A percentile compares a stretch with the other conserved stretches of the same genome.
Conservation (phyloP, 148 eudicot species). For the Gaultheria prostrata region DNA sequence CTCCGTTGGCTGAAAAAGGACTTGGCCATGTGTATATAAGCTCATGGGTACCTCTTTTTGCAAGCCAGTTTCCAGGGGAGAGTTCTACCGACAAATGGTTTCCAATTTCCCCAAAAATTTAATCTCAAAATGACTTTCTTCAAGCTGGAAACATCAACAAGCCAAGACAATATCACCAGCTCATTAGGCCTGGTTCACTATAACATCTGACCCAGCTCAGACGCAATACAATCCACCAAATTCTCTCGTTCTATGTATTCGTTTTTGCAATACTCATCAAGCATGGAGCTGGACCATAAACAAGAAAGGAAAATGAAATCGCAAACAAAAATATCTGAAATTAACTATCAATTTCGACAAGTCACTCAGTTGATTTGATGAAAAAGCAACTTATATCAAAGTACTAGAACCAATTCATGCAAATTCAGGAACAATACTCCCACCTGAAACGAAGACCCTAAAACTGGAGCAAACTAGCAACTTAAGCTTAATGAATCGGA, state of each 20-base stretch:
- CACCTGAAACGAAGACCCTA: background rate
- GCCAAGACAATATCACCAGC: background rate
- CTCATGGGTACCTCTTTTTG: background rate
- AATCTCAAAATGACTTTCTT: background rate
- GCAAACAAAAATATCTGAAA: background rate
- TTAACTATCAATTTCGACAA: background rate
- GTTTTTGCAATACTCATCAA: background rate
- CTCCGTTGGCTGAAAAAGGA: background rate
- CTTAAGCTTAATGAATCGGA: background rate
- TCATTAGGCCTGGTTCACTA: background rate
- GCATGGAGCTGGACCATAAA: background rate
- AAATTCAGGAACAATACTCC: background rate
- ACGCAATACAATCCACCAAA: background rate
- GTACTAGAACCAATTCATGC: background rate
- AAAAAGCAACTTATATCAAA: background rate
- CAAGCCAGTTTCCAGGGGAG: background rate
- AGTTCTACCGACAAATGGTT: background rate
- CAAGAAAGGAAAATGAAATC: background rate
- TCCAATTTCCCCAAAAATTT: background rate
- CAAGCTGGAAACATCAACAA: background rate
- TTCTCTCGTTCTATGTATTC: background rate
- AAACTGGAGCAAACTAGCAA: background rate
- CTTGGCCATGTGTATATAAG: background rate
- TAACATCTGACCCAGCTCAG: background rate
- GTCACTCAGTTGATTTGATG: background rate